A percentile compares a stretch with the other conserved stretches of the same genome.
These are phyloP conservation scores for Podospora tetraspora DNA, from an alignment of 495 filamentous ascomycete genomes.

Conservation along the genomic window DNA sequence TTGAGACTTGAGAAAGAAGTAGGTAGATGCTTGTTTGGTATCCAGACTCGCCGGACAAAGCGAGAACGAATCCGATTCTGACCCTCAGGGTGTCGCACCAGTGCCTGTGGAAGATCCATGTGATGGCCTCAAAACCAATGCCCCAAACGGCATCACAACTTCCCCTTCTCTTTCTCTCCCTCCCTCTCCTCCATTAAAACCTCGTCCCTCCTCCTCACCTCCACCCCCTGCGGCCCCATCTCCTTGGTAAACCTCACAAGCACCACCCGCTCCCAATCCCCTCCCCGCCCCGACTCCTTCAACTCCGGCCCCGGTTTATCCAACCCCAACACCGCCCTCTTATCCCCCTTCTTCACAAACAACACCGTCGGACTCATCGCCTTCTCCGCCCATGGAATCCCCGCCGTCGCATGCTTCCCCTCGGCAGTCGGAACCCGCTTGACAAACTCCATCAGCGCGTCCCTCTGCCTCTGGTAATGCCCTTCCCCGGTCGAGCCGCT, in stretches of 20 bases:
- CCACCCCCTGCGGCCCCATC: conserved; percentile 28
- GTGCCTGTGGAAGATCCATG: background rate
- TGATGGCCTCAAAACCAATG: background rate
- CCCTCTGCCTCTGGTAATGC: conserved; percentile 51
- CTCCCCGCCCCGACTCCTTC: conserved; percentile 53
- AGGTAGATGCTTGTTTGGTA: background rate
- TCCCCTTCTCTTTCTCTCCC: background rate
- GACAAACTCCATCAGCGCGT: conserved; percentile 55
- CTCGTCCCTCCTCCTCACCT: conserved; percentile 24
- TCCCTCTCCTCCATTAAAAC: conserved; percentile 20
- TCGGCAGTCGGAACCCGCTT: conserved; percentile 31
- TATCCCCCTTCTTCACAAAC: conserved; percentile 48
- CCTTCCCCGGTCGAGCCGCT: conserved; percentile 25
- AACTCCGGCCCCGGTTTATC: conserved; percentile 70
- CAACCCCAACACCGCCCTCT: conserved; percentile 57
- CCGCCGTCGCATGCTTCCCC: conserved; percentile 30
- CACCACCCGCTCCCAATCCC: conserved; percentile 69
- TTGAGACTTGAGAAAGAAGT: background rate
- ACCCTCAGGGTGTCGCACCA: background rate
- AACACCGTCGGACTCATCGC: conserved; percentile 65
- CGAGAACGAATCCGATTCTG: background rate
- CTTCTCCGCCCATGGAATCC: conserved; percentile 68
- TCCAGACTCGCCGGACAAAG: background rate
- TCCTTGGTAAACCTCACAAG: conserved; percentile 59
- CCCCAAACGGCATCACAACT: conserved; percentile 11